Conservation (phyloP, 192 early-diverging fungal species). For the Mortierella antarctica region DNA sequence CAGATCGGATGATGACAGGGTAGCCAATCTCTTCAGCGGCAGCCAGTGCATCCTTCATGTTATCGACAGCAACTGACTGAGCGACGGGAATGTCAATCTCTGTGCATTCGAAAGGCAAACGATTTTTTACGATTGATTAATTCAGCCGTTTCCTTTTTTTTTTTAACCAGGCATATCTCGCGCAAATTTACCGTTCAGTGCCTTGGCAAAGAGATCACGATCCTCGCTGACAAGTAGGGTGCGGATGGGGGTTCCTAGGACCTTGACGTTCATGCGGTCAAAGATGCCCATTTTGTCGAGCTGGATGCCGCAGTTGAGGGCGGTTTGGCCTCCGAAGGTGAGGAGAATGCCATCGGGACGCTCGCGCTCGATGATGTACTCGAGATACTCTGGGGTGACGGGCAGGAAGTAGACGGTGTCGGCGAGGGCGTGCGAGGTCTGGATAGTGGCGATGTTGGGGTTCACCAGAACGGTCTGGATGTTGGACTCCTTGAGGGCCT, state of each 20-base stretch:
- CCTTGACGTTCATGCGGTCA: slow-evolving; percentile 84
- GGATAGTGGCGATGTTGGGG: slow-evolving; percentile 99
- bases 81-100: slow-evolving; percentile 90
- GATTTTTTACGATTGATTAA: not conserved
- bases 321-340: slow-evolving; percentile 98
- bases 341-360: slow-evolving; percentile 94
- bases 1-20: slow-evolving; percentile 95
- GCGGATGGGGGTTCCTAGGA: slow-evolving; percentile 94
- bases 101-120: slow-evolving; percentile 13
- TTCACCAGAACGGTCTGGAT: slow-evolving; percentile 97
- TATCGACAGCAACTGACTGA: slow-evolving; percentile 88
- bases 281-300: slow-evolving; percentile 87
- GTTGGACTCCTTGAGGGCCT: slow-evolving; percentile 91
- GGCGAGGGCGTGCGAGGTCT: slow-evolving; percentile 93
- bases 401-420: slow-evolving; percentile 97
- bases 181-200: slow-evolving; percentile 73
- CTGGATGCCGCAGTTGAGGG: slow-evolving; percentile 94
- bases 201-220: slow-evolving; percentile 94
- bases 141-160: not conserved
- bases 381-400: slow-evolving; percentile 91
- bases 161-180: not conserved
- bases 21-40: slow-evolving; percentile 90
- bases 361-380: slow-evolving; percentile 93
- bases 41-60: slow-evolving; percentile 85
- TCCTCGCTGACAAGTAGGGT: slow-evolving; percentile 94